These are phyloP conservation scores for Cutaneotrichosporon sp. DNA, from an alignment of 1,284 basidiomycete genomes.

Conservation along the genomic window DNA sequence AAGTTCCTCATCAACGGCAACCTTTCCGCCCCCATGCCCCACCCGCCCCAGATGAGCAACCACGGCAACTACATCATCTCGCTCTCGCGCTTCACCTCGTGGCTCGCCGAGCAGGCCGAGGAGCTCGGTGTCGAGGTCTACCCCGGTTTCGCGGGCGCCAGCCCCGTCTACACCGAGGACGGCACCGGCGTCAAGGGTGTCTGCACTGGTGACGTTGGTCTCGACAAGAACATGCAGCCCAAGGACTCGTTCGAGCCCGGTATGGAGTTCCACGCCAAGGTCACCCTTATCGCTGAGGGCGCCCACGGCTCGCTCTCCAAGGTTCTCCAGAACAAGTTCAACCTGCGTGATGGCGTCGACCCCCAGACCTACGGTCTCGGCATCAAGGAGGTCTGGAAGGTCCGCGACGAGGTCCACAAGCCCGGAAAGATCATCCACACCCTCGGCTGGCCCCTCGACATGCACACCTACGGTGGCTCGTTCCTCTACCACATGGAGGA, in stretches of 20 bases:
- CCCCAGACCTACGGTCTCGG: conserved; percentile 97
- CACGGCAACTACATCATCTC: conserved; percentile 93
- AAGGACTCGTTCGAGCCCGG: conserved; percentile 94
- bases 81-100: conserved; percentile 82
- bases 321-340: conserved; percentile 74
- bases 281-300: conserved; percentile 94
- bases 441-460: conserved; percentile 89
- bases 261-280: conserved; percentile 93
- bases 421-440: conserved; percentile 91
- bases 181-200: conserved; percentile 76
- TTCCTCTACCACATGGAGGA: conserved; percentile 97
- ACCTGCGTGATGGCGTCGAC: conserved; percentile 73
- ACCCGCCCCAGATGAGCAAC: conserved; percentile 97
- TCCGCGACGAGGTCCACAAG: conserved; percentile 72
- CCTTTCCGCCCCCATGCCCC: conserved; percentile 79
- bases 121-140: conserved; percentile 94
- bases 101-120: conserved; percentile 82
- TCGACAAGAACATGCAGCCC: conserved; percentile 74
- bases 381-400: conserved; percentile 96
- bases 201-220: conserved; percentile 90
- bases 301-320: conserved; percentile 92
- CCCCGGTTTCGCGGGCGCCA: conserved; percentile 91
- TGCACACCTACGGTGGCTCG: conserved; percentile 86
- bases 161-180: conserved; percentile 71
- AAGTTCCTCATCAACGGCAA: conserved; percentile 72